Conservation (phyloP, 2,329 filamentous ascomycete species). For the Mycogone perniciosa region DNA sequence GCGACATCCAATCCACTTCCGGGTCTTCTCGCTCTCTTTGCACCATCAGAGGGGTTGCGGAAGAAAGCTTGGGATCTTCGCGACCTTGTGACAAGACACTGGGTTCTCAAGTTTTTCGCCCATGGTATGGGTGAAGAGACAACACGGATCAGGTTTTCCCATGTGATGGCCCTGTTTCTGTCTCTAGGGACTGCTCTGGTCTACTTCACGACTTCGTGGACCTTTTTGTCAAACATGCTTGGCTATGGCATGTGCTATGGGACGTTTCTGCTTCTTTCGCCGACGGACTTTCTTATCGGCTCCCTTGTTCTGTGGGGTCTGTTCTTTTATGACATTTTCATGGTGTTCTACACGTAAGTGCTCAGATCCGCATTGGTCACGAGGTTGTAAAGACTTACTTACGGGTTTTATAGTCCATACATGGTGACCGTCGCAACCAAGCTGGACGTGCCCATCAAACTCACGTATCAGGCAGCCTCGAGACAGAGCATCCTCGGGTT, state of each 20-base stretch:
- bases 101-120: conserved; percentile 44
- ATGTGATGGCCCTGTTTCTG: conserved; percentile 49
- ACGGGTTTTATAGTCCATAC: conserved; percentile 48
- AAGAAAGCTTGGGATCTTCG: conserved; percentile 43
- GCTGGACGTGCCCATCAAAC: conserved; percentile 87
- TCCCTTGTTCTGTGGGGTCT: conserved; percentile 69
- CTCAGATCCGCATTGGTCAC: neutral
- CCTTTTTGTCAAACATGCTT: conserved; percentile 71
- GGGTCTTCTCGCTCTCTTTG: conserved; percentile 29
- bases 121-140: conserved; percentile 44
- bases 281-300: conserved; percentile 79
- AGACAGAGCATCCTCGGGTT: conserved; percentile 77
- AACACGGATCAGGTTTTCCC: conserved; percentile 49
- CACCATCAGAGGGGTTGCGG: conserved; percentile 16
- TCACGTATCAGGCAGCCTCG: conserved; percentile 66
- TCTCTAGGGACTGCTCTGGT: conserved; percentile 49
- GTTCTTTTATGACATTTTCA: conserved; percentile 93
- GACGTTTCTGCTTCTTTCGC: conserved; percentile 76
- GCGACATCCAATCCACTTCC: conserved; percentile 26
- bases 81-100: conserved; percentile 43
- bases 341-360: conserved; percentile 75
- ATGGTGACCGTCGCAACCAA: conserved; percentile 86
- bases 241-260: conserved; percentile 84
- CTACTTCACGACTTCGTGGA: conserved; percentile 60
- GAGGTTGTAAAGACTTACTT: conserved; percentile 16